phyloP scores from a whole-genome alignment of 768 basidiomycete genomes.

The Nidularia sp. region DNA sequence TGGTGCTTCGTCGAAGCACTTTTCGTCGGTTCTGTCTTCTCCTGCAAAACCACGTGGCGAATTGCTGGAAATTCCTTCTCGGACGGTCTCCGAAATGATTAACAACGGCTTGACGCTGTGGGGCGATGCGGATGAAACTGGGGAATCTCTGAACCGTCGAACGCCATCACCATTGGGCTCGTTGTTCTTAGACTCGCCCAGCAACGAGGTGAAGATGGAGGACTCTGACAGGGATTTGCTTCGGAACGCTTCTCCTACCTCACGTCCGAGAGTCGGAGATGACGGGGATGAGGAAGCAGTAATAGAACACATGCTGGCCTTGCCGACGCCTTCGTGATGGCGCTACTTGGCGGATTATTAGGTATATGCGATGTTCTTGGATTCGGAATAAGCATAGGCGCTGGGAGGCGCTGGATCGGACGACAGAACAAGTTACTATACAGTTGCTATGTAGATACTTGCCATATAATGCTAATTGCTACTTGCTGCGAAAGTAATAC shows the following conservation, averaged over 20 bases:
- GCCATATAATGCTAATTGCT: no score
- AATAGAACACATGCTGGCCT: no score
- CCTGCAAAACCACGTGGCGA: constrained; percentile 30
- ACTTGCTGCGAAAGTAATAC: no score
- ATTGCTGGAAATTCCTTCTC: constrained; percentile 45
- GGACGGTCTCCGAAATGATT: constrained; percentile 39
- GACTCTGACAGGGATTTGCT: neutral
- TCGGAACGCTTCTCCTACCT: neutral
- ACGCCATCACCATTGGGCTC: no score
- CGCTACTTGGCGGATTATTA: no score
- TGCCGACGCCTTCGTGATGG: no score
- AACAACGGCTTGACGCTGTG: constrained; percentile 49
- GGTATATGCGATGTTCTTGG: no score
- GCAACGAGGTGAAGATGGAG: neutral
- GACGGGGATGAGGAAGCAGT: neutral
- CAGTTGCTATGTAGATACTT: no score
- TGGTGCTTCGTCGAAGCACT: constrained; percentile 30
- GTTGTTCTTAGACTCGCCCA: no score
- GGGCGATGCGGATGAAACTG: constrained; percentile 11
- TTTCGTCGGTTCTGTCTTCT: constrained; percentile 31
- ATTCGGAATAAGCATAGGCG: neutral
- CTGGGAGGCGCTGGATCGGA: neutral
- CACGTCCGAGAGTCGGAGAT: neutral
- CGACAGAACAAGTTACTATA: neutral
- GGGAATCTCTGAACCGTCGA: no score